Evolutionary conservation across 768 basidiomycete genomes (phyloP).

Genomic region (Kwoniella botswanensis): DNA sequence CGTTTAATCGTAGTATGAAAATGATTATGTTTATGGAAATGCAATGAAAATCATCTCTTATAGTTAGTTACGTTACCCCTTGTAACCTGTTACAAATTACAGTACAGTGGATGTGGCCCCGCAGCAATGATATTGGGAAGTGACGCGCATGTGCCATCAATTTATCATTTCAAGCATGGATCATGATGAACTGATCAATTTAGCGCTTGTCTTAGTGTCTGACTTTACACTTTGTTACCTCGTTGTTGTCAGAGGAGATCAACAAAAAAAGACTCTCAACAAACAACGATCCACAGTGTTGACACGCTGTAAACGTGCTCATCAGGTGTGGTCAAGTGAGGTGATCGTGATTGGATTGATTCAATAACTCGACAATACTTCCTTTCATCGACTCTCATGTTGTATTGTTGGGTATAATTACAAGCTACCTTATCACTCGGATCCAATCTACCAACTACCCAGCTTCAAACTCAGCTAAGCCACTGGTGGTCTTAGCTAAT

Average conservation of each 20-base stretch:
- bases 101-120: slow-evolving; percentile 2
- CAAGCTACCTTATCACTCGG: no score
- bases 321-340: not conserved
- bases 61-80: no score
- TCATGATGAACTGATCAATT: not conserved
- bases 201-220: not conserved
- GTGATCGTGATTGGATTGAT: not conserved
- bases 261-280: not conserved
- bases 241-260: not conserved
- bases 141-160: not conserved
- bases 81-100: no score
- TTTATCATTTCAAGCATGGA: not conserved
- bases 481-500: slow-evolving; percentile 7
- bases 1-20: no score
- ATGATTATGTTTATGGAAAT: no score
- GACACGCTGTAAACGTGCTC: not conserved
- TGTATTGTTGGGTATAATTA: no score
- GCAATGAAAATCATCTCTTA: no score
- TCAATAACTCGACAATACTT: not conserved
- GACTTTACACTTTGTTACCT: not conserved
- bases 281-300: no score
- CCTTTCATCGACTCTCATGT: not conserved
- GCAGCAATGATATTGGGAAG: not conserved
- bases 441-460: no score
- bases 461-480: not conserved